Evolutionary conservation across 2,329 filamentous ascomycete genomes (phyloP).

Genomic region (Epichloe gansuensis): DNA sequence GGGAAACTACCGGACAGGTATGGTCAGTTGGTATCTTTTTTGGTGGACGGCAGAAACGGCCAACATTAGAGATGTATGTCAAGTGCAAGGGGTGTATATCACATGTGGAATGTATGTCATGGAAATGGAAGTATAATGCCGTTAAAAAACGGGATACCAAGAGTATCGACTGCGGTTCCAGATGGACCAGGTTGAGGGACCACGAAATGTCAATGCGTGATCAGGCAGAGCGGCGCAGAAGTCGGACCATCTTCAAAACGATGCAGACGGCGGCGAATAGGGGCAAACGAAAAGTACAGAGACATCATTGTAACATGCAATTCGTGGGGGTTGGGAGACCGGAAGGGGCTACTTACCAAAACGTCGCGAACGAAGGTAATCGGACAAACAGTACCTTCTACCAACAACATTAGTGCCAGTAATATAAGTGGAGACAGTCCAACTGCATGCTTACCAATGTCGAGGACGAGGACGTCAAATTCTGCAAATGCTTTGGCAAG

Average conservation of each 20-base stretch:
- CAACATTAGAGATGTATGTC: neutral
- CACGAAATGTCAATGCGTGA: neutral
- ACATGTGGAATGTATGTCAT: no score
- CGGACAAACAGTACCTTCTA: constrained; percentile 72
- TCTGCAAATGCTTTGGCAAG: constrained; percentile 12
- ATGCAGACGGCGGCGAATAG: neutral
- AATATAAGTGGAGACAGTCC: constrained; percentile 1
- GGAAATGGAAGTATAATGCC: neutral
- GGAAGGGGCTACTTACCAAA: constrained; percentile 45
- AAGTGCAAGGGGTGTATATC: neutral
- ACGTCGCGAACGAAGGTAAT: constrained; percentile 78
- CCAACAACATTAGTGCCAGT: constrained; percentile 3
- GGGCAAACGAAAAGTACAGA: neutral
- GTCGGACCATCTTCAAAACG: neutral
- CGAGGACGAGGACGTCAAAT: constrained; percentile 22
- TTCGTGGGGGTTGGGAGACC: neutral
- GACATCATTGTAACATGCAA: neutral
- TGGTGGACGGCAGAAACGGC: neutral
- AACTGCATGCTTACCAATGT: constrained; percentile 20
- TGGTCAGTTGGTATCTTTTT: neutral
- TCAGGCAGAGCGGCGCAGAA: neutral
- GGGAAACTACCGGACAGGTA: constrained; percentile 46
- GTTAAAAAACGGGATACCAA: neutral
- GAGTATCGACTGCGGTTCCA: neutral
- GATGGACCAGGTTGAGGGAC: neutral